Base-by-base conservation (phyloP, 306 rosid genomes). In the Hippophae tibetana region DNA sequence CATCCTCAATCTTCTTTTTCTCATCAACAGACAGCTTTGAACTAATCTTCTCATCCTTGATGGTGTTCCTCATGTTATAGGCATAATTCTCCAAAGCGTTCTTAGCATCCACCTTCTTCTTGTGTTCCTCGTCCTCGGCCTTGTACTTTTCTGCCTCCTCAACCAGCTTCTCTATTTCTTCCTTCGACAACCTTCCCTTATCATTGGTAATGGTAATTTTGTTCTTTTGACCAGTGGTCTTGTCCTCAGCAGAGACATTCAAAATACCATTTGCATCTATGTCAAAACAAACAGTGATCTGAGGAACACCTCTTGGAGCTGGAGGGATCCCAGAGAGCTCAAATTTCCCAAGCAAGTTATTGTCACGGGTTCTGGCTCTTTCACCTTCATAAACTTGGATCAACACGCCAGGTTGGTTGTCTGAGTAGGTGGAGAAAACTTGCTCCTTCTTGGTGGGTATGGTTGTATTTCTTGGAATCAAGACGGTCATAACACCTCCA, bases 381-480 rank as follows among this genome's bases (percentile, higher is more conserved):
- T 83, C 88, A 8, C 95, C 90, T 43, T 86, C 90, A 1, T 60
- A 83, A 0, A 83, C 82, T 31, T 80, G 76, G 23, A 86, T 77
- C 76, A 82, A 73, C 9, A 80, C 84, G 43, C 81, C 83, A 0
- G 87, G 83, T 13, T 84, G 92, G 69, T 84, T 79, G 71, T 84
- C 87, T 0, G 85, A 69, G 69, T 79, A 81, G 13, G 92, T 84
- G 0, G 92, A 76, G 73, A 84, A 84, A 8, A 81, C 78, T 14
- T 81, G 87, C 54, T 84, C 87, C 69, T 84, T 81, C 74, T 81
- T 84, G 23, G 89, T 78, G 8, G 94, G 94, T 11, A 86, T 86
- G 1, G 79, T 79, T 0, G 89, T 85, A 47, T 85, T 85, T 65
- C 89, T 82, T 42, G 81, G 89, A 58, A 86, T 86, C 11, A 86